Evolutionary conservation across 129 eudicot genomes (phyloP).

Genomic region (Flaveria sonorensis): DNA sequence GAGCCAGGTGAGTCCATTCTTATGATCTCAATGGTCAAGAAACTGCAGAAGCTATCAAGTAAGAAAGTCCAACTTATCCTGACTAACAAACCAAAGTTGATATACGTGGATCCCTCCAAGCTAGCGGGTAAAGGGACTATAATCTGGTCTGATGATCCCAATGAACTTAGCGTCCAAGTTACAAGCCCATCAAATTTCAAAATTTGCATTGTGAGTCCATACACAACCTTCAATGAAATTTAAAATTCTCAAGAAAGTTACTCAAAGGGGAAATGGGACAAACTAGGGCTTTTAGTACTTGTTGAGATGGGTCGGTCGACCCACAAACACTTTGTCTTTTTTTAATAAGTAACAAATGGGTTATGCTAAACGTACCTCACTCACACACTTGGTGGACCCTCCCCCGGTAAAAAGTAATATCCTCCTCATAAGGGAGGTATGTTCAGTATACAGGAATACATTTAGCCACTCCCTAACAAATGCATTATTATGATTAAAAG

Average conservation of each 20-base stretch:
- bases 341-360: background rate
- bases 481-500: background rate
- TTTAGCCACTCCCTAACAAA: background rate
- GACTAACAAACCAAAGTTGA: conserved; percentile 87
- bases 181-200: conserved; percentile 77
- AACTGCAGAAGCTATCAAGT: conserved; percentile 75
- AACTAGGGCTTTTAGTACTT: background rate
- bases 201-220: conserved; percentile 72
- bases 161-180: conserved; percentile 89
- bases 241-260: background rate
- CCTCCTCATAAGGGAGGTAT: too few species aligned
- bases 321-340: background rate
- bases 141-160: conserved; percentile 92
- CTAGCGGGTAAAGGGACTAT: conserved; percentile 74
- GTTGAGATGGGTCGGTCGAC: background rate
- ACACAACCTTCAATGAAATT: background rate
- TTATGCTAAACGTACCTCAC: background rate
- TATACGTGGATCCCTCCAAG: conserved; percentile 88
- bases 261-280: background rate
- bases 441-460: too few species aligned
- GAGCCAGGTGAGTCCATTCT: conserved; percentile 92
- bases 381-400: too few species aligned
- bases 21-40: conserved; percentile 98
- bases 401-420: too few species aligned
- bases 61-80: conserved; percentile 97